These are phyloP conservation scores for Cicer bijugum DNA, from an alignment of 306 rosid species.

Conservation along the genomic window DNA sequence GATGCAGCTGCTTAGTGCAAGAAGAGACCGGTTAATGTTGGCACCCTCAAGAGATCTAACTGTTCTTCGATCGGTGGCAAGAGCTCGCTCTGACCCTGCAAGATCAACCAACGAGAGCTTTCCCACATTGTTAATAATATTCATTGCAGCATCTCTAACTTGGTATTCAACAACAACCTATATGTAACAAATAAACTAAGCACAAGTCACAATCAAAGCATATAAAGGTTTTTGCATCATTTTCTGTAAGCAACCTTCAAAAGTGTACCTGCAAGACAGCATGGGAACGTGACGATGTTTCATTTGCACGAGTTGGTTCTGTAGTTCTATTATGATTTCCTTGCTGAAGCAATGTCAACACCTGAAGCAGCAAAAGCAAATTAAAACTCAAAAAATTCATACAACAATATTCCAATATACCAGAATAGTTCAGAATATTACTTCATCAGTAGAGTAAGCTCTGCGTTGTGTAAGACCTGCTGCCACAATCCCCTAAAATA, in stretches of 20 bases:
- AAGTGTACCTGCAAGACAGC: slow-evolving; percentile 78
- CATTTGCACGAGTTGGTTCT: too few relatives aligned
- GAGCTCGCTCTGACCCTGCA: slow-evolving; percentile 97
- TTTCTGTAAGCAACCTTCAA: background rate
- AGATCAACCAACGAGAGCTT: slow-evolving; percentile 92
- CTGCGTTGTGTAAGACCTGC: slow-evolving; percentile 84
- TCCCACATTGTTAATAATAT: slow-evolving; percentile 67
- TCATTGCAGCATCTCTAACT: slow-evolving; percentile 75
- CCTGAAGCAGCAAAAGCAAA: too few relatives aligned
- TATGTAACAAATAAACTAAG: slow-evolving; percentile 27
- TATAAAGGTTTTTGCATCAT: background rate
- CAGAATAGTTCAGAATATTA: slow-evolving; percentile 40
- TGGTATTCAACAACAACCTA: slow-evolving; percentile 84
- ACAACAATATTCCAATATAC: too few relatives aligned
- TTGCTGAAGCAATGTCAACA: too few relatives aligned
- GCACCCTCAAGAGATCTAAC: slow-evolving; percentile 93
- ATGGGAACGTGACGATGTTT: slow-evolving; percentile 51
- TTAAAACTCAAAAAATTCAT: too few relatives aligned
- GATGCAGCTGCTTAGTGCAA: slow-evolving; percentile 91
- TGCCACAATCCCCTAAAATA: slow-evolving; percentile 79
- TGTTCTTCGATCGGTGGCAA: slow-evolving; percentile 93
- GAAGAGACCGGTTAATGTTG: slow-evolving; percentile 86
- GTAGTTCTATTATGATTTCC: too few relatives aligned
- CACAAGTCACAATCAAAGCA: background rate
- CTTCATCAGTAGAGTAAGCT: slow-evolving; percentile 91